Evolutionary conservation across 179 eudicot species (phyloP).

Genomic region (Drosera spatulata): DNA sequence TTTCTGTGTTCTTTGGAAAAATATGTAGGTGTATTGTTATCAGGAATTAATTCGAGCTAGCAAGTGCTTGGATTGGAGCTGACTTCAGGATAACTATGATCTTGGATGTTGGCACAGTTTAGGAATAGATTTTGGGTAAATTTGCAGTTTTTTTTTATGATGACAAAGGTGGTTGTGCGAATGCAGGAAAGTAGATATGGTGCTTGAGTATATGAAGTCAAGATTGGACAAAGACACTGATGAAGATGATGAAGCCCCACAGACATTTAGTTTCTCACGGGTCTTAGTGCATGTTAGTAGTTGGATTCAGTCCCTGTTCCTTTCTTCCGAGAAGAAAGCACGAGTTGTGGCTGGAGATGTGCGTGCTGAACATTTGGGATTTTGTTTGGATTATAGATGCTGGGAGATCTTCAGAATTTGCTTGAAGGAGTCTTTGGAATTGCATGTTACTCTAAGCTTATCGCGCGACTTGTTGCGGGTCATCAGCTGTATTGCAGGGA

Average conservation of each 20-base stretch:
- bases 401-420: conserved; percentile 80
- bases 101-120: neutral
- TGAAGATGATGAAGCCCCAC: conserved; percentile 16
- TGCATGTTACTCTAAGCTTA: conserved; percentile 32
- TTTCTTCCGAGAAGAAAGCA: conserved; percentile 56
- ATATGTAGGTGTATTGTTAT: too few species aligned
- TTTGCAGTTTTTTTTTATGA: conserved; percentile 4
- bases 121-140: neutral
- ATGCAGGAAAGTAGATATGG: conserved; percentile 75
- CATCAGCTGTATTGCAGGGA: conserved; percentile 40
- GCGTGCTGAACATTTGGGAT: conserved; percentile 26
- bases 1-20: too few species aligned
- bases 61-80: too few species aligned
- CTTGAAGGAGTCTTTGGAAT: conserved; percentile 52
- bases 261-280: conserved; percentile 45
- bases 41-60: too few species aligned
- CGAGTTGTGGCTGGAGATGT: conserved; percentile 25
- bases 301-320: conserved; percentile 66
- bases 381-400: conserved; percentile 62
- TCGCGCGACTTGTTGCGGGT: conserved; percentile 66
- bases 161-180: conserved; percentile 1
- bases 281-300: conserved; percentile 33
- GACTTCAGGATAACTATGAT: neutral
- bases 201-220: conserved; percentile 45
- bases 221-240: conserved; percentile 17